Conservation (phyloP, 768 basidiomycete species). For the Boletales sp. region DNA sequence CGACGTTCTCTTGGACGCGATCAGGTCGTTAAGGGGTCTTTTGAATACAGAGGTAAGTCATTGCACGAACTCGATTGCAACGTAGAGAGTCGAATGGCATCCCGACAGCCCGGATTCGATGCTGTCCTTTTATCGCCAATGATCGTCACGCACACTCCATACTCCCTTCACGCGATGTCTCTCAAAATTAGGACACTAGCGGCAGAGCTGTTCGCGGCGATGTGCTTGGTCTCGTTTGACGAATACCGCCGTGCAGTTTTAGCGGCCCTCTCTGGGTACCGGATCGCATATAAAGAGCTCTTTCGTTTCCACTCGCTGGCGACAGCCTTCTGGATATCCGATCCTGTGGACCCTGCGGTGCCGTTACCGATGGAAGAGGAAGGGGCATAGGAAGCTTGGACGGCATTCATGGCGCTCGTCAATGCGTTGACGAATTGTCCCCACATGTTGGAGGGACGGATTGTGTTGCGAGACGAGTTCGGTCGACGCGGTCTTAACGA, state of each 20-base stretch:
- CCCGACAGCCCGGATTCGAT: constrained; percentile 64
- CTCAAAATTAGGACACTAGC: constrained; percentile 65
- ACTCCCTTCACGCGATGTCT: constrained; percentile 63
- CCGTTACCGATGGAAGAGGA: constrained; percentile 53
- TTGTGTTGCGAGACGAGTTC: constrained; percentile 80
- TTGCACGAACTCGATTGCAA: background rate
- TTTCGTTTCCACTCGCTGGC: constrained; percentile 82
- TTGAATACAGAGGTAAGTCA: constrained; percentile 74
- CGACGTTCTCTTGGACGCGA: constrained; percentile 63
- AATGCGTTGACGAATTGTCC: constrained; percentile 79
- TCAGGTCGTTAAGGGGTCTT: constrained; percentile 78
- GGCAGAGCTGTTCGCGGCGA: constrained; percentile 78
- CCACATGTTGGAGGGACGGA: constrained; percentile 72
- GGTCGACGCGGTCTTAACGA: constrained; percentile 79
- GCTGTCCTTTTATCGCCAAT: constrained; percentile 60
- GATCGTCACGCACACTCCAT: constrained; percentile 68
- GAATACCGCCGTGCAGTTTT: constrained; percentile 76
- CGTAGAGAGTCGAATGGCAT: background rate
- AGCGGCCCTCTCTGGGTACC: constrained; percentile 76
- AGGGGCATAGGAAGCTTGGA: constrained; percentile 78
- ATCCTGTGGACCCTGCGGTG: constrained; percentile 35
- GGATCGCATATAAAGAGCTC: constrained; percentile 61
- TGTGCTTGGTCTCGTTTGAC: constrained; percentile 67
- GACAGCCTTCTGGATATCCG: constrained; percentile 53
- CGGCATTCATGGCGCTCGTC: constrained; percentile 70